These are phyloP conservation scores for Jatropha podagrica DNA, from an alignment of 441 rosid genomes.

Conservation along the genomic window DNA sequence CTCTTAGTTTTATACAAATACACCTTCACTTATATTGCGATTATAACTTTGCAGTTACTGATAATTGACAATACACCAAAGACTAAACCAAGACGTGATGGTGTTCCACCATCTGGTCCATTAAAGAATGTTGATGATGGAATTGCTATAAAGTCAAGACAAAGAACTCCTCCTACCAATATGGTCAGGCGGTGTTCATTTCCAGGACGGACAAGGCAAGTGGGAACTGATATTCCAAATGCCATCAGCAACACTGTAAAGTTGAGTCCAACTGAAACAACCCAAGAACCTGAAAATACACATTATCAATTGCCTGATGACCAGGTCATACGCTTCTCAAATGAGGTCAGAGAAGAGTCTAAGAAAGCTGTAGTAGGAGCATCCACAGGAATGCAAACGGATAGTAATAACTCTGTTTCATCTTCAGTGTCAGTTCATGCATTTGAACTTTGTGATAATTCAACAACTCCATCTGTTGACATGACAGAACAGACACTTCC, in stretches of 20 bases:
- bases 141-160: slow-evolving; percentile 51
- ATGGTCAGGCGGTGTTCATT: slow-evolving; percentile 52
- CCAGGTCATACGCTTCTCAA: slow-evolving; percentile 22
- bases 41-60: slow-evolving; percentile 50
- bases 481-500: slow-evolving; percentile 42
- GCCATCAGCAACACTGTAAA: slow-evolving; percentile 32
- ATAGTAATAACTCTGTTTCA: slow-evolving; percentile 67
- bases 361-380: slow-evolving; percentile 40
- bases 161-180: slow-evolving; percentile 71
- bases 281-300: slow-evolving; percentile 34
- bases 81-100: slow-evolving; percentile 67
- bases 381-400: slow-evolving; percentile 60
- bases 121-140: slow-evolving; percentile 58
- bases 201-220: slow-evolving; percentile 47
- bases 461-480: slow-evolving; percentile 57
- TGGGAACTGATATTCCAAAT: slow-evolving; percentile 49
- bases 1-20: slow-evolving; percentile 14
- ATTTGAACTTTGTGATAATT: slow-evolving; percentile 77
- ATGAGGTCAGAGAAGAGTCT: slow-evolving; percentile 36
- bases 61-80: slow-evolving; percentile 55
- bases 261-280: slow-evolving; percentile 35
- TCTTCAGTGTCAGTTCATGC: slow-evolving; percentile 76
- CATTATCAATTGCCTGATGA: slow-evolving; percentile 34
- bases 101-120: slow-evolving; percentile 52
- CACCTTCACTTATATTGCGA: slow-evolving; percentile 20